Conservation (phyloP, 2,329 filamentous ascomycete species). For the Monosporascus cannonballus region DNA sequence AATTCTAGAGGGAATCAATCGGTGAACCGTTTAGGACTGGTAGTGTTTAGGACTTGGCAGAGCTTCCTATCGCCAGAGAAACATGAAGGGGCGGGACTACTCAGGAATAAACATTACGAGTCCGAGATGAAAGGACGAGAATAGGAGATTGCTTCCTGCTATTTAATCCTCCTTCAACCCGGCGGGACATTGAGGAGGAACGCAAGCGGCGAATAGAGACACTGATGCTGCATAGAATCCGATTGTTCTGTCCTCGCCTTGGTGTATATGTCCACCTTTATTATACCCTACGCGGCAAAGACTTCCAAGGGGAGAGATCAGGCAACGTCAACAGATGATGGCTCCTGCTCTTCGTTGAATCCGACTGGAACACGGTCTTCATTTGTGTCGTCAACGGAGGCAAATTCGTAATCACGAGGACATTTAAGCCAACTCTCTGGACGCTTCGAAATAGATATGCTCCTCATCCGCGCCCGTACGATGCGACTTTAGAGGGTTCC, state of each 20-base stretch:
- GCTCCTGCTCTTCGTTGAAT: neutral
- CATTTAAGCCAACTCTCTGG: neutral
- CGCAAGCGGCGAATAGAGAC: too few relatives aligned
- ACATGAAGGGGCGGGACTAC: neutral
- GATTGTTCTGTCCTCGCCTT: neutral
- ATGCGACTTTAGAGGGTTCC: neutral
- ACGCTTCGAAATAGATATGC: too few relatives aligned
- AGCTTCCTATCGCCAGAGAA: neutral
- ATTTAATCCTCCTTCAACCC: neutral
- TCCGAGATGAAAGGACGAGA: neutral
- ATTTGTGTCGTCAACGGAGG: neutral
- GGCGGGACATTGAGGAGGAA: too few relatives aligned
- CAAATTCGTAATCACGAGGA: neutral
- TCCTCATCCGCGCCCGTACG: neutral
- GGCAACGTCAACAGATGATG: neutral
- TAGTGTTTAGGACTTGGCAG: neutral
- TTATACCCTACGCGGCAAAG: conserved; percentile 20
- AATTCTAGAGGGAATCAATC: neutral
- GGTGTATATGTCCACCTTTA: conserved; percentile 4
- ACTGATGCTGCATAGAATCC: neutral
- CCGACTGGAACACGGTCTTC: neutral
- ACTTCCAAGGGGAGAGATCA: conserved; percentile 12
- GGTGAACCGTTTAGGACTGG: neutral
- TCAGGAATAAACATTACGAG: neutral
- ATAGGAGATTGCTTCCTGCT: neutral